phyloP scores from a whole-genome alignment of 805 yeast species.

The Ogataea methylovora region DNA sequence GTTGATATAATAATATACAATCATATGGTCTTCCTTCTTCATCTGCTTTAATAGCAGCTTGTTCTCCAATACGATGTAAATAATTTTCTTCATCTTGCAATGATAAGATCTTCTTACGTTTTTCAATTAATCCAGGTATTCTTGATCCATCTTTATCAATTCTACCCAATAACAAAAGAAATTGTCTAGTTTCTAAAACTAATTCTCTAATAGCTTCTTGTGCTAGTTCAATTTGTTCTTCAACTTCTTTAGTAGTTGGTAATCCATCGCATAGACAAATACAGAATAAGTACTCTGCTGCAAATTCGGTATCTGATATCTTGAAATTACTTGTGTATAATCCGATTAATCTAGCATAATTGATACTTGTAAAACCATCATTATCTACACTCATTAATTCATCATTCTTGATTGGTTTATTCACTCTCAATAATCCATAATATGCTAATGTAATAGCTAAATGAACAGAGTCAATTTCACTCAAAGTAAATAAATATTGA shows the following conservation, averaged over 20 bases:
- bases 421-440: conserved; percentile 56
- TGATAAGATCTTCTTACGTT: conserved; percentile 57
- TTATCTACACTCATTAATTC: not conserved
- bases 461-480: conserved; percentile 85
- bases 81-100: conserved; percentile 53
- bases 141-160: conserved; percentile 69
- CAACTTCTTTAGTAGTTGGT: conserved; percentile 11
- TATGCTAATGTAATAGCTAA: conserved; percentile 75
- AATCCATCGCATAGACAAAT: conserved; percentile 49
- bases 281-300: conserved; percentile 79
- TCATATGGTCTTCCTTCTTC: conserved; percentile 88
- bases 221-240: conserved; percentile 46
- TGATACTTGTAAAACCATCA: conserved; percentile 22
- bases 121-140: conserved; percentile 78
- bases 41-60: conserved; percentile 80
- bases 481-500: conserved; percentile 49
- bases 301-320: conserved; percentile 79
- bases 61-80: conserved; percentile 66
- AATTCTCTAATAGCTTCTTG: conserved; percentile 80
- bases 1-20: conserved; percentile 76
- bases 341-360: conserved; percentile 63
- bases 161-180: conserved; percentile 75
- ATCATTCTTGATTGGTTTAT: not conserved
- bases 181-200: conserved; percentile 81
- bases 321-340: conserved; percentile 79